These are phyloP conservation scores for Colletotrichum scovillei DNA, from an alignment of 2,329 filamentous ascomycete species.

Conservation along the genomic window DNA sequence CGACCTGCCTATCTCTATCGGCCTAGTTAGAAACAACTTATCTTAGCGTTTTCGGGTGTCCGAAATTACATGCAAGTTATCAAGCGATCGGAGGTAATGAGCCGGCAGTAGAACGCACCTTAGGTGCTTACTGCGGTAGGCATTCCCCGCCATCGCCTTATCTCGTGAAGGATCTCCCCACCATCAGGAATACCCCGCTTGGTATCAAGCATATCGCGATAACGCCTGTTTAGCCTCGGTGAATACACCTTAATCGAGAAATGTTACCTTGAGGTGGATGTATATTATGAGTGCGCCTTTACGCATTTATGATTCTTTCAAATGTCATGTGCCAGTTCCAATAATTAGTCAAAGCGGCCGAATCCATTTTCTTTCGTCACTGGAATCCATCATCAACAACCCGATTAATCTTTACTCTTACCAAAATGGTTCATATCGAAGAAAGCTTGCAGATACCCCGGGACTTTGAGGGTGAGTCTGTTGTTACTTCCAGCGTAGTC, in stretches of 20 bases:
- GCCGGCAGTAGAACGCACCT: not conserved
- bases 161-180: slow-evolving; percentile 12
- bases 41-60: not conserved
- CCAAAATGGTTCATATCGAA: slow-evolving; percentile 19
- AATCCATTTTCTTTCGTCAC: no score
- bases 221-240: not conserved
- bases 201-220: not conserved
- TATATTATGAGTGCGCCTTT: not conserved
- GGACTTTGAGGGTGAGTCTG: slow-evolving; percentile 41
- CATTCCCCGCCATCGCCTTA: not conserved
- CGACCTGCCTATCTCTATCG: not conserved
- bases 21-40: not conserved
- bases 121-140: not conserved
- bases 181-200: not conserved
- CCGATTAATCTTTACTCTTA: not conserved
- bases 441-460: slow-evolving; percentile 24
- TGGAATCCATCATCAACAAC: not conserved
- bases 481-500: no score
- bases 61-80: not conserved
- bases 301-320: no score
- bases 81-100: not conserved
- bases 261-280: no score
- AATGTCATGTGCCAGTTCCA: no score
- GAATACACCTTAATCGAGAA: not conserved
- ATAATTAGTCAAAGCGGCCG: no score